Evolutionary conservation across 1,284 basidiomycete species (phyloP).

Genomic region (Moesziomyces parantarcticus): DNA sequence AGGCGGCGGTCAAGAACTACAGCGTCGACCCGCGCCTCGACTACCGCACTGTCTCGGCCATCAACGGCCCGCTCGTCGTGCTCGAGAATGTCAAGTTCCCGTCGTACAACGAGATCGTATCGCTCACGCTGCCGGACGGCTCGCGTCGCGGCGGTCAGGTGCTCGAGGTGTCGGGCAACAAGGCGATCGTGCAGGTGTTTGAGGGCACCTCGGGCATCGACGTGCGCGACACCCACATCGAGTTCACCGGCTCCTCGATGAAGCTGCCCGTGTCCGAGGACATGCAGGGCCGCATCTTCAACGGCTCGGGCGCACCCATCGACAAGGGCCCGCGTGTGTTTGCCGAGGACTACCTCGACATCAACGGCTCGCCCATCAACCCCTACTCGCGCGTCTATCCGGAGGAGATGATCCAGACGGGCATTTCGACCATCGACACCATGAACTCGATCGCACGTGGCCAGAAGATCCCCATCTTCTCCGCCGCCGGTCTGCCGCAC

Average conservation of each 20-base stretch:
- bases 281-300: slow-evolving; percentile 99
- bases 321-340: slow-evolving; percentile 99
- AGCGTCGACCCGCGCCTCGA: slow-evolving; percentile 85
- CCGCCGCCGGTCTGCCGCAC: slow-evolving; percentile 97
- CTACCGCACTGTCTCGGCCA: slow-evolving; percentile 93
- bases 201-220: slow-evolving; percentile 98
- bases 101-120: slow-evolving; percentile 99
- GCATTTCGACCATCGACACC: slow-evolving; percentile 83
- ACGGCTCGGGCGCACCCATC: slow-evolving; percentile 96
- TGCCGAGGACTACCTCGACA: slow-evolving; percentile 99
- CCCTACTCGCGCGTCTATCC: slow-evolving; percentile 99
- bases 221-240: slow-evolving; percentile 95
- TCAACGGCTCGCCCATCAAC: slow-evolving; percentile 99
- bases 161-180: slow-evolving; percentile 97
- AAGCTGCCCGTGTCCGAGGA: slow-evolving; percentile 99
- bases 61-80: slow-evolving; percentile 91
- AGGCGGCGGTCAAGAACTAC: slow-evolving; percentile 76
- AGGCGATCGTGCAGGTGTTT: slow-evolving; percentile 97
- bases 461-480: slow-evolving; percentile 99
- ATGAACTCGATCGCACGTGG: slow-evolving; percentile 97
- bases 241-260: slow-evolving; percentile 98
- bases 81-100: slow-evolving; percentile 99
- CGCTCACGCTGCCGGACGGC: slow-evolving; percentile 94
- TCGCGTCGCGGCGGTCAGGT: slow-evolving; percentile 95
- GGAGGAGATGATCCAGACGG: slow-evolving; percentile 99